Base-by-base conservation (phyloP, 768 basidiomycete genomes). In the Xanthoconium stramineum region DNA sequence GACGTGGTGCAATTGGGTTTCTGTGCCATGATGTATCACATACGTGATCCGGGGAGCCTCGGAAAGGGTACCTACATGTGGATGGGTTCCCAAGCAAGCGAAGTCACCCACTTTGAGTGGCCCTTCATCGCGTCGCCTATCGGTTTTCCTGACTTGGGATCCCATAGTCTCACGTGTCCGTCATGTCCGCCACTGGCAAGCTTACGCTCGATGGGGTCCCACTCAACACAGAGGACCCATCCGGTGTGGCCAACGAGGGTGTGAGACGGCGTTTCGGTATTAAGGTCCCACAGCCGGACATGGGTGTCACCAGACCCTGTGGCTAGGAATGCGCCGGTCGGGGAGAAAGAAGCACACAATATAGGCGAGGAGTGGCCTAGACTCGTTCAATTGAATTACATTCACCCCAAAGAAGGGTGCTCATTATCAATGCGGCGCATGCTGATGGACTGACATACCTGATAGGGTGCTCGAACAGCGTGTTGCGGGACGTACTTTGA, bases 151-250 rank as follows among this genome's bases (percentile, higher is more conserved):
- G 88, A 88, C 68, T 88, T 91, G 14, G 94, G 94, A 63, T 97
- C 90, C 97, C 96, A 99, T 56, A 98, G 72, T 49, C 94, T 78
- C 58, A 94, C 91, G 64, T 94, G 89, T 17, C 92, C 91, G 70
- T 99, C 95, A 66, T 98, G 89, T 0, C 94, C 94, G 2, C 97
- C 97, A 5, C 91, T 94, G 0, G 95, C 96, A 14, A 98, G 74
- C 63, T 86, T 88, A 43, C 94, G 77, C 67, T 98, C 95, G 78
- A 91, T 81, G 0, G 91, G 90, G 65, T 98, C 94, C 95, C 96
- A 99, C 66, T 98, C 97, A 6, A 94, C 91, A 63, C 94, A 98
- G 2, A 98, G 79, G 2, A 99, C 94, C 96, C 95, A 98, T 1
- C 94, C 95, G 61, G 85, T 85, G 67, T 99, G 97, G 0, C 97